A percentile compares a stretch with the other conserved stretches of the same genome.
Evolutionary conservation across 257 asterid species (phyloP).

Genomic region (Linaria vulgaris): DNA sequence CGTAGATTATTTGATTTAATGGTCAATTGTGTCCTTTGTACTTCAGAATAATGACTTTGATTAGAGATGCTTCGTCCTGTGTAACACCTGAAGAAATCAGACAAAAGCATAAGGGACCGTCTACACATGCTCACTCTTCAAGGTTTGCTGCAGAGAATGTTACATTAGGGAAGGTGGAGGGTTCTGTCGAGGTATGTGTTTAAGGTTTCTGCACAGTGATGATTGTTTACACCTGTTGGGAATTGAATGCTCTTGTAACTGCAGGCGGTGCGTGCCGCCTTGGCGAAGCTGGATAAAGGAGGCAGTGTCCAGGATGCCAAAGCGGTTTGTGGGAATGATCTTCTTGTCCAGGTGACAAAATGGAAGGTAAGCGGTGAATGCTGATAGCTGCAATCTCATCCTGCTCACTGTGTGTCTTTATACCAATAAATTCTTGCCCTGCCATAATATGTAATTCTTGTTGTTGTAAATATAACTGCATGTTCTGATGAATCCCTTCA

Average conservation of each 20-base stretch:
- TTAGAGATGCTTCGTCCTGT: slow-evolving; percentile 55
- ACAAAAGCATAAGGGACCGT: slow-evolving; percentile 43
- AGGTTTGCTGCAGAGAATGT: slow-evolving; percentile 43
- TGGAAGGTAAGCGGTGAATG: slow-evolving; percentile 57
- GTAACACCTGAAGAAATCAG: slow-evolving; percentile 48
- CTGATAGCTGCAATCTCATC: not conserved
- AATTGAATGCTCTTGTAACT: slow-evolving; percentile 18
- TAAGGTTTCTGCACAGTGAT: slow-evolving; percentile 1
- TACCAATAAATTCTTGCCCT: no score
- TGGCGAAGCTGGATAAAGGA: slow-evolving; percentile 59
- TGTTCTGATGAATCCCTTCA: not conserved
- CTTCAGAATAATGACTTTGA: slow-evolving; percentile 56
- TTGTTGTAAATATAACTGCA: slow-evolving; percentile 5
- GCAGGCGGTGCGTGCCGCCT: slow-evolving; percentile 77
- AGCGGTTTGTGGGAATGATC: slow-evolving; percentile 69
- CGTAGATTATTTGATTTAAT: not conserved
- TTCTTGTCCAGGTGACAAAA: slow-evolving; percentile 62
- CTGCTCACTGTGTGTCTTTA: no score
- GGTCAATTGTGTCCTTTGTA: slow-evolving; percentile 16
- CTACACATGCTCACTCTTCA: slow-evolving; percentile 44
- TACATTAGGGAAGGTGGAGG: slow-evolving; percentile 81
- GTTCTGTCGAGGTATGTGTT: slow-evolving; percentile 62
- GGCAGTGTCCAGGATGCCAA: slow-evolving; percentile 79
- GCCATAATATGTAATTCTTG: not conserved
- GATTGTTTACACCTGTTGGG: slow-evolving; percentile 17